These are phyloP conservation scores for Nakazawaea ambrosiae DNA, from an alignment of 805 yeast species.

Conservation along the genomic window DNA sequence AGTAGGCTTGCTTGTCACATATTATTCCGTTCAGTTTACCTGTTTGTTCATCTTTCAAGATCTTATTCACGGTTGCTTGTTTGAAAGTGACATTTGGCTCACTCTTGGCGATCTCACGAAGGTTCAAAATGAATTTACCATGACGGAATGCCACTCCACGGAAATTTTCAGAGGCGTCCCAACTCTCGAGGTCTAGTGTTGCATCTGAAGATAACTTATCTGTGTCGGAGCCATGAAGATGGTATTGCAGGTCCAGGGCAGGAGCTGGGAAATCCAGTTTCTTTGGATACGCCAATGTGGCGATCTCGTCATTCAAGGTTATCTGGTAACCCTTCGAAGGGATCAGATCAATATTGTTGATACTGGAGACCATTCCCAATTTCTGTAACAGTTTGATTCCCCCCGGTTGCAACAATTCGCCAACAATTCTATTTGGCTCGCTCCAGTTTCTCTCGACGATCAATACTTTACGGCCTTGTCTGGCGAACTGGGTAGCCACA, in stretches of 20 bases:
- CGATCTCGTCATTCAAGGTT: conserved; percentile 50
- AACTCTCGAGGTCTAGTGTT: conserved; percentile 41
- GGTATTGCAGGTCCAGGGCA: conserved; percentile 51
- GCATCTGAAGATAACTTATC: conserved; percentile 32
- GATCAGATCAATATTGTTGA: conserved; percentile 71
- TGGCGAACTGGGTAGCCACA: conserved; percentile 81
- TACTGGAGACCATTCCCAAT: conserved; percentile 73
- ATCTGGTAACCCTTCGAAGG: conserved; percentile 78
- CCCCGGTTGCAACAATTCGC: conserved; percentile 94
- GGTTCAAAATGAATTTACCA: conserved; percentile 76
- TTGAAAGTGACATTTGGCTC: conserved; percentile 73
- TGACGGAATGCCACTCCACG: conserved; percentile 89
- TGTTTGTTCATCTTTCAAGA: conserved; percentile 48
- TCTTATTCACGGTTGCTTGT: conserved; percentile 75
- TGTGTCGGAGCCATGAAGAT: conserved; percentile 14
- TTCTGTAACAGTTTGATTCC: conserved; percentile 82
- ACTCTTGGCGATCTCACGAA: conserved; percentile 59
- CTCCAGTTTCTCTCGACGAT: conserved; percentile 84
- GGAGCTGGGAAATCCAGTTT: conserved; percentile 51
- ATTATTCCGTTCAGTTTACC: conserved; percentile 68
- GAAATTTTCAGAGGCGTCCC: conserved; percentile 51
- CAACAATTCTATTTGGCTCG: conserved; percentile 93
- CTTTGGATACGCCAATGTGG: conserved; percentile 65
- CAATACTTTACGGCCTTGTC: conserved; percentile 80
- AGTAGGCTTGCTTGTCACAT: conserved; percentile 41